These are phyloP conservation scores for Seiridium unicorne DNA, from an alignment of 2,329 filamentous ascomycete genomes.

Conservation along the genomic window DNA sequence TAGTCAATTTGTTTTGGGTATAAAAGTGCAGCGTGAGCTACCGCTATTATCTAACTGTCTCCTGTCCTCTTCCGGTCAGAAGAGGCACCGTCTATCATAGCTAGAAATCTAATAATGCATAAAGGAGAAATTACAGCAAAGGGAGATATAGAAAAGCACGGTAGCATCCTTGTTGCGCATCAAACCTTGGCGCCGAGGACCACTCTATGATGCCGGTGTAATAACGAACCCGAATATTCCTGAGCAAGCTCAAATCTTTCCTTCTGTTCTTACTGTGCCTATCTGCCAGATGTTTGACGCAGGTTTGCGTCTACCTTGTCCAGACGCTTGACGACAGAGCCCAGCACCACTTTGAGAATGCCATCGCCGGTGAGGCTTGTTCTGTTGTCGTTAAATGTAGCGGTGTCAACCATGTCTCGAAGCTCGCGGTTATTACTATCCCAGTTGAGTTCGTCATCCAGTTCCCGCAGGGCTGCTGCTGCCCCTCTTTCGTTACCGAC, in stretches of 20 bases:
- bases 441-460: constrained; percentile 69
- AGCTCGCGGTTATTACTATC: constrained; percentile 36
- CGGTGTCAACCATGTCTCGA: constrained; percentile 90
- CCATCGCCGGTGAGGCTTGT: constrained; percentile 60
- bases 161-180: too few species aligned
- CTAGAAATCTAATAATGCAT: not conserved
- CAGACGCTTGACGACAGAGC: constrained; percentile 67
- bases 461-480: constrained; percentile 59
- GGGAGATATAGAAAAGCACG: not conserved
- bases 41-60: too few species aligned
- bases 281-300: not conserved
- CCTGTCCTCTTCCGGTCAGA: too few species aligned
- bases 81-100: too few species aligned
- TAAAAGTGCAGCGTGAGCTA: too few species aligned
- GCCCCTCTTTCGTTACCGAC: constrained; percentile 74
- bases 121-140: not conserved
- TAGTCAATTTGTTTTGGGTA: too few species aligned
- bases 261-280: not conserved
- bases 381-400: constrained; percentile 61
- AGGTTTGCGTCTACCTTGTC: constrained; percentile 42
- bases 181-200: not conserved
- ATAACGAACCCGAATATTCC: too few species aligned
- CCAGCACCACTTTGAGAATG: constrained; percentile 81
- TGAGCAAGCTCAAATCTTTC: not conserved
- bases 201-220: too few species aligned